Conservation (phyloP, 768 basidiomycete species). For the Amanita pseudoporphyria region DNA sequence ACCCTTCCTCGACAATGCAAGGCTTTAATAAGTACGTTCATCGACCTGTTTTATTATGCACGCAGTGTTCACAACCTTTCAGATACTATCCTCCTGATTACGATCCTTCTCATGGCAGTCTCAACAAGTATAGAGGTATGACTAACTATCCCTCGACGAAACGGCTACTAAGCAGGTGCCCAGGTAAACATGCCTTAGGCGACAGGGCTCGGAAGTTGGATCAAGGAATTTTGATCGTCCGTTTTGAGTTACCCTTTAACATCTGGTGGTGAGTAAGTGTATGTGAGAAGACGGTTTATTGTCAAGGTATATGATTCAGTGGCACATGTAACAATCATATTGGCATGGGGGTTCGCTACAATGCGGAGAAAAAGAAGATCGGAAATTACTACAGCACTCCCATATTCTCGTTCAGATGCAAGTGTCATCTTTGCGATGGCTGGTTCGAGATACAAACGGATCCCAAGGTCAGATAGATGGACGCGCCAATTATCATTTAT, state of each 20-base stretch:
- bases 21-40: slow-evolving; percentile 36
- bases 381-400: slow-evolving; percentile 93
- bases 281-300: background rate
- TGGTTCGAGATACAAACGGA: slow-evolving; percentile 99
- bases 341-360: slow-evolving; percentile 99
- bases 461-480: slow-evolving; percentile 59
- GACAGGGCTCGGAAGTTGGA: slow-evolving; percentile 92
- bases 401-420: slow-evolving; percentile 93
- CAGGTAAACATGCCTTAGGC: slow-evolving; percentile 91
- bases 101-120: slow-evolving; percentile 50
- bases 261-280: slow-evolving; percentile 75
- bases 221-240: slow-evolving; percentile 90
- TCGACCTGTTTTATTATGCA: background rate
- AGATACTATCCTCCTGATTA: slow-evolving; percentile 46
- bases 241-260: slow-evolving; percentile 95
- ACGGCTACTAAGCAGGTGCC: background rate
- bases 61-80: slow-evolving; percentile 2
- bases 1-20: slow-evolving; percentile 20
- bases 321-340: slow-evolving; percentile 94
- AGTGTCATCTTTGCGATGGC: slow-evolving; percentile 92
- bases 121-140: slow-evolving; percentile 64
- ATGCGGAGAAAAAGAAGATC: slow-evolving; percentile 97
- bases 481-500: background rate
- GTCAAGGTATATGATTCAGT: slow-evolving; percentile 29
- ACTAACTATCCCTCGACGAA: background rate